Base-by-base conservation (phyloP, 306 rosid species). In the Pyrus bretschneideri region DNA sequence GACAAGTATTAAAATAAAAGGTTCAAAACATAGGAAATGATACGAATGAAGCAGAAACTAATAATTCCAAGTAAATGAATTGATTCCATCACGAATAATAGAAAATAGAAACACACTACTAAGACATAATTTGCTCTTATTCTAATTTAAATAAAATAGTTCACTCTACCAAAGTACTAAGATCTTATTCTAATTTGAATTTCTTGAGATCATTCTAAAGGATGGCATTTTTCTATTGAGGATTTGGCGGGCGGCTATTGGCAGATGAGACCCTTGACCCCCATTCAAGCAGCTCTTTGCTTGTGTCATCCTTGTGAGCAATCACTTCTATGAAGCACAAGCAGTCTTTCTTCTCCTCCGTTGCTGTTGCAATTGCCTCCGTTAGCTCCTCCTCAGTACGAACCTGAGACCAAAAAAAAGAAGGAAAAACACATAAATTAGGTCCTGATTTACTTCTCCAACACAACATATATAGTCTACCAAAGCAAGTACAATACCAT, bases 241-340 rank as follows among this genome's bases (percentile, higher is more conserved):
- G 88, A 81, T 77, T 87, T 65, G 87, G 90, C 12, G 81, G 79
- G n/a, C 86, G 80, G 71, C 84, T 71, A 71, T 77, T 87, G n/a
- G 85, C 88, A 19, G 85, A 58, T n/a, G 51, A 59, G 57, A 87
- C 88, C 74, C 90, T 79, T 9, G 90, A 84, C 11, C 88, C 89
- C 85, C 90, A 87, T 65, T 81, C 90, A 29, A 87, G 90, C 52
- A 84, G 73, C 59, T 83, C 87, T 74, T 84, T 84, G 77, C 86
- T 81, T 3, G 90, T 84, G 54, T 86, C 87, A 69, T 83, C 89
- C 73, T 76, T 86, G 73, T 84, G 90, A 77, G 77, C 83, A 44
- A 81, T 81, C 54, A 84, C 84, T 77, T 87, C 88, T 44, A 84
- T 79, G 81, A 87, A 87, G 79, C 88, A 87, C 55, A 87, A 46